Evolutionary conservation across 177 flowering plant species (phyloP), one percentile per base, ranked within the genome.

Genomic region (Vitis hybrid): DNA sequence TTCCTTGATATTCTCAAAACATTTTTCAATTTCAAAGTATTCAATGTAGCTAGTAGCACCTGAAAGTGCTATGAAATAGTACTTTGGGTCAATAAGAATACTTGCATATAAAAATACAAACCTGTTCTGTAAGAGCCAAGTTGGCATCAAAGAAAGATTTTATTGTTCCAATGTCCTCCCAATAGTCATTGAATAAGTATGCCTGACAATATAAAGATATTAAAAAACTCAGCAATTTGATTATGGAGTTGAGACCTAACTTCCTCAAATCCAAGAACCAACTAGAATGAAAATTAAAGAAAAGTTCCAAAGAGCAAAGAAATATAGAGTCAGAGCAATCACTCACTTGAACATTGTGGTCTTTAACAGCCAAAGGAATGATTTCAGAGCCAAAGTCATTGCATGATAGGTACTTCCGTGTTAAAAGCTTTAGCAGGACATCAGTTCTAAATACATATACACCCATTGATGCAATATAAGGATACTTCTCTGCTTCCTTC

Each of bases 101-200:
- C 10, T 56, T 67, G 16, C 12, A 29, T 11, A 39, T 4, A 26
- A 55, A 14, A 53, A 62, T 51, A 77, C 82, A 22, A 67, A 93
- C 98, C 98, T 93, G 89, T 71, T 87, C 88, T 14, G 98, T 88
- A 51, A 96, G 97, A 76, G 97, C 97, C 83, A 96, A 83, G 72
- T 96, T 96, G 52, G 99, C 89, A 69, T 94, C 91, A 68, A 90
- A 92, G 79, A 96, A 92, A 14, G 97, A 92, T 79, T 89, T 82
- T 50, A 96, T 76, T 3, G 97, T 92, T 77, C 99, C 99, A 77
- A 96, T 96, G 74, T 96, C 98, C 78, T 96, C 99, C 99, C 99
- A 96, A 76, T 96, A 94, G 74, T 96, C 98, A 61, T 82, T 89
- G 76, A 92, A 96, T 56, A 96, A 75, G 80, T 87, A 94, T 64